Percentiles rank a stretch among this genome's conserved stretches.
phyloP scores from a whole-genome alignment of 306 rosid species.

The Oxytropis ochrocephala region DNA sequence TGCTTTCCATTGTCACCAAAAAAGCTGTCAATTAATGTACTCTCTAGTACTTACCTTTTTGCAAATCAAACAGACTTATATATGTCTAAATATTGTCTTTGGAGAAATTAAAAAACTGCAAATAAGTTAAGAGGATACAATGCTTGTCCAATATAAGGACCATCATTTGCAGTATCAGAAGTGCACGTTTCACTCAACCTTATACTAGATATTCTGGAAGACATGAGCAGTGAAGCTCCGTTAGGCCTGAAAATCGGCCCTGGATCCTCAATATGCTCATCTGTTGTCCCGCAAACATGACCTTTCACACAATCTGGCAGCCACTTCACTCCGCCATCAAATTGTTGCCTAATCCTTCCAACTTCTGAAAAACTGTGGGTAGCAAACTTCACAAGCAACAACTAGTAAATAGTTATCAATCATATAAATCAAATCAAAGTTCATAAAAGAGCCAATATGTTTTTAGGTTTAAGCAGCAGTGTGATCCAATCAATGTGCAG shows the following conservation, averaged over 20 bases:
- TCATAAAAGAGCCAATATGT: not conserved
- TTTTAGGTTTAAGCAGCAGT: conserved; percentile 5
- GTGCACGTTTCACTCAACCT: conserved; percentile 43
- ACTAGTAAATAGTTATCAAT: conserved; percentile 34
- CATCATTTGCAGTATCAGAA: conserved; percentile 26
- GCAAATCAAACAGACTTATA: too few relatives aligned
- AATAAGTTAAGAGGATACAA: conserved; percentile 58
- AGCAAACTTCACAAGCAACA: conserved; percentile 34
- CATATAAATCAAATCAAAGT: not conserved
- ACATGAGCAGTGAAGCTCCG: conserved; percentile 36
- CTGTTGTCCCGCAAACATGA: conserved; percentile 25
- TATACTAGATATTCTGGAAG: conserved; percentile 63
- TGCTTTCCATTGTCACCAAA: too few relatives aligned
- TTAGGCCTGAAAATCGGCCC: conserved; percentile 43
- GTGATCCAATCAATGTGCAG: not conserved
- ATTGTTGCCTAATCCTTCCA: conserved; percentile 40
- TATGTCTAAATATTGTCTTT: not conserved
- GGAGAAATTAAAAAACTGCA: not conserved
- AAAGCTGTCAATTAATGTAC: too few relatives aligned
- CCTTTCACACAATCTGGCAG: conserved; percentile 51
- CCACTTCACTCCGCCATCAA: conserved; percentile 30
- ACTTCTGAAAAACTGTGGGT: conserved; percentile 60
- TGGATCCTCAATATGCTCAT: conserved; percentile 27
- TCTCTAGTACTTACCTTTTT: too few relatives aligned
- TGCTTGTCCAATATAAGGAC: conserved; percentile 36